Conservation (phyloP, 148 eudicot species). For the Rhododendron simsii region DNA sequence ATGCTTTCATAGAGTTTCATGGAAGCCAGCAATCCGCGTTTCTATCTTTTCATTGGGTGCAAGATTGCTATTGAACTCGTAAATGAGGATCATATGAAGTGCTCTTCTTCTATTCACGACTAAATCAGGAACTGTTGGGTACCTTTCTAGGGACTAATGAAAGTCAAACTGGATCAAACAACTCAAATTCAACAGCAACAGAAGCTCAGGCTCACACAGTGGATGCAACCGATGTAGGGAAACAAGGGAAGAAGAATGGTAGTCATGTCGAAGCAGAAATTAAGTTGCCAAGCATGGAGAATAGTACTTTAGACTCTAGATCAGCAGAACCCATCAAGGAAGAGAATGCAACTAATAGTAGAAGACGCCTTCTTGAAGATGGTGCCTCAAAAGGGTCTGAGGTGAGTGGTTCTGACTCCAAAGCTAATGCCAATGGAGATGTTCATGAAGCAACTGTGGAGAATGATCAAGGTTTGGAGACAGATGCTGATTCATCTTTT, state of each 20-base stretch:
- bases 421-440: conserved; percentile 27
- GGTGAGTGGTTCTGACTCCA: conserved; percentile 20
- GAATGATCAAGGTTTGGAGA: conserved; percentile 72
- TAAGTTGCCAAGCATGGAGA: conserved; percentile 29
- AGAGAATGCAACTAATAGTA: conserved; percentile 41
- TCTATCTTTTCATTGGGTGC: not conserved
- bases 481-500: conserved; percentile 93
- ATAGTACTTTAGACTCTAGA: conserved; percentile 27
- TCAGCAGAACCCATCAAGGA: conserved; percentile 24
- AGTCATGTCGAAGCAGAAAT: conserved; percentile 26
- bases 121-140: not conserved
- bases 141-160: conserved; percentile 22
- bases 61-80: not conserved
- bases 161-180: conserved; percentile 18
- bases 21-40: not conserved
- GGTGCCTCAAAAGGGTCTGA: conserved; percentile 27
- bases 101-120: not conserved
- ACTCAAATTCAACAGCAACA: conserved; percentile 13
- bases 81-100: not conserved
- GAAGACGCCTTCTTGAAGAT: conserved; percentile 75
- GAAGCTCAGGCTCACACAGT: conserved; percentile 20
- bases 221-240: conserved; percentile 37
- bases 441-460: conserved; percentile 70
- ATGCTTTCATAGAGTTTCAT: conserved; percentile 6
- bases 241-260: conserved; percentile 24